Evolutionary conservation across 352 stramenopile species (phyloP), one percentile per base, ranked within the genome.

Genomic region (Globisporangium paddicum): DNA sequence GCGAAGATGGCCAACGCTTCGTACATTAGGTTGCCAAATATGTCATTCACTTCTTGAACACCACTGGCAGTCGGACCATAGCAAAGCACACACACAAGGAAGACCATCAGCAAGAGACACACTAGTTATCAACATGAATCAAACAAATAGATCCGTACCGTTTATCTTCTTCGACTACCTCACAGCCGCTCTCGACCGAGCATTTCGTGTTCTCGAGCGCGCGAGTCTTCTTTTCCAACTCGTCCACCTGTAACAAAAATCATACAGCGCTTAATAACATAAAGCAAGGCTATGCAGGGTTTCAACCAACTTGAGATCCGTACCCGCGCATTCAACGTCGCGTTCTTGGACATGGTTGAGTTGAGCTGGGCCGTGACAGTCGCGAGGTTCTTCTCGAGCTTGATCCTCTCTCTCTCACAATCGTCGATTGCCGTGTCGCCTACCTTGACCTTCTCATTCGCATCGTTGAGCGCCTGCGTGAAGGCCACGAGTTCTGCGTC

Each of bases 1-100:
- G 55, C 32, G 38, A 62, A 62, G 13, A 62, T 13, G 34, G 55
- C 14, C 2, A 55, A 11, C n/a, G 55, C 55, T 4, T 47, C 21
- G 5, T 21, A 0, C 8, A 62, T 34, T n/a, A 16, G 41, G 6
- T 25, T 28, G 5, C 21, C 37, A n/a, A 35, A 40, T 18, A 58
- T 35, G 10, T 28, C 37, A n/a, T 40, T 48, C 26, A 49, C n/a
- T n/a, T 48, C 45, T 18, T 38, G 11, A 16, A 54, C 44, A 2
- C 48, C 55, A 13, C 44, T 61, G 13, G 3, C 28, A 6, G 6
- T 32, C 3, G 28, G 28, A n/a, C n/a, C n/a, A n/a, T n/a, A n/a
- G n/a, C n/a, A n/a, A n/a, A n/a, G n/a, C n/a, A n/a, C n/a, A n/a
- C n/a, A n/a, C n/a, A n/a, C n/a, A n/a, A n/a, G n/a, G n/a, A n/a